Base-by-base conservation (phyloP, 495 filamentous ascomycete species). In the Chlorociboria aeruginascens region DNA sequence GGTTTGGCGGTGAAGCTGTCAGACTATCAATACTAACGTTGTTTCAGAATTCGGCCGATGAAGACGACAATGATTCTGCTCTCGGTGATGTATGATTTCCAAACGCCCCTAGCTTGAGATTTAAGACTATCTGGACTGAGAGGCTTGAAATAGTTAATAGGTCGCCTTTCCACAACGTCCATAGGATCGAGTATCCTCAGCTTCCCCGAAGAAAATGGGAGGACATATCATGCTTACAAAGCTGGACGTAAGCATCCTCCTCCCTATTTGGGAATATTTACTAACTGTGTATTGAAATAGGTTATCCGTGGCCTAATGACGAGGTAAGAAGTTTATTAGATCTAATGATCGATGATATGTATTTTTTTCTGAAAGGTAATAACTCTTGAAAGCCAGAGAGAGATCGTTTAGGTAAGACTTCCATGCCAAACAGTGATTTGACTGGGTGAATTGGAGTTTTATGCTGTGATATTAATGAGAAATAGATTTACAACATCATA, bases 401-500 rank as follows among this genome's bases (percentile, higher is more conserved):
- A 25, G 20, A 25, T 25, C 20, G 20, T 25, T 25, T 25, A 25
- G 20, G 20, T 25, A 25, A 25, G 20, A 25, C 4, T 25, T 25
- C 20, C 4, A 25, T 2, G 2, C 20, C 20, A 25, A 25, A 25
- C 20, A 25, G 20, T 2, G 38, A 40, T 40, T 16, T 7, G 12
- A 13, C 8, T 17, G 34, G 6, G 34, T 36, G 34, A 36, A 36
- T 2, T 14, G 11, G 34, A 36, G 14, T 14, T 12, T 14, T 14
- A 12, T 3, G 34, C 1, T 1, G 6, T 36, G 34, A 36, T 14
- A 12, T 40, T n/a, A 17, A 55, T 55, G 28, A 54, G 33, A 13
- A 38, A 12, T 44, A 68, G 72, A 76, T 46, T 56, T 74, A 12
- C 70, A 76, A 57, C 72, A 76, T 48, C 62, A 66, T 40, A 49